Evolutionary conservation across 257 asterid species (phyloP), one percentile per base, ranked within the genome.

Genomic region (Lavandula angustifolia): DNA sequence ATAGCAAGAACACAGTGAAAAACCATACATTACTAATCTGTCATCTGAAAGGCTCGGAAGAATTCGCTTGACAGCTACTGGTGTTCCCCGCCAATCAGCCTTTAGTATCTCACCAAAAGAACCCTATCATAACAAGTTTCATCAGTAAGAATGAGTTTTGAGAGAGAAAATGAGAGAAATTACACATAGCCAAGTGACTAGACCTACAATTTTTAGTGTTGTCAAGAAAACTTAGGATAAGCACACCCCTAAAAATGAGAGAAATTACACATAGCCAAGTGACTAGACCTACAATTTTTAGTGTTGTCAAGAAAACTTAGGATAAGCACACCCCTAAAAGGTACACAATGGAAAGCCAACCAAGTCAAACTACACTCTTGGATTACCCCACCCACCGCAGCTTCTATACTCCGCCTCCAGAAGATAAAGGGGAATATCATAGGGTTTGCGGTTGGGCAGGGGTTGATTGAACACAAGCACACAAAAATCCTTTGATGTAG

Each of bases 21-120:
- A 49, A 76, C 50, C 91, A 74, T 92, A 89, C 99, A 87, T 80
- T 64, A 94, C 98, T 78, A 94, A 81, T 80, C 95, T 85, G 73
- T 94, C 99, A 77, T 94, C 98, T 52, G 96, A 94, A 64, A 94
- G 99, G 72, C 85, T 90, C 31, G 99, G 99, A 79, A 94, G 99
- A 69, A 94, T 91, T 65, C 99, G 90, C 72, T 94, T 94, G 75
- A 94, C 91, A 76, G 99, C 98, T 44, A 94, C 97, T n/a, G 98
- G 99, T 71, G 99, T 94, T 75, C 96, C 98, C 70, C 98, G 85
- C 99, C 99, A 94, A 76, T 56, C 54, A 68, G 97, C 98, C 83
- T 86, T 94, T 55, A 94, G 74, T 76, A 94, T 94, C 91, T 94
- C 99, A 65, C 99, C 99, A 68, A 94, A 94, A 34, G 99, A 94